Conservation (phyloP, 2,329 filamentous ascomycete species). For the Fulvia fulva region DNA sequence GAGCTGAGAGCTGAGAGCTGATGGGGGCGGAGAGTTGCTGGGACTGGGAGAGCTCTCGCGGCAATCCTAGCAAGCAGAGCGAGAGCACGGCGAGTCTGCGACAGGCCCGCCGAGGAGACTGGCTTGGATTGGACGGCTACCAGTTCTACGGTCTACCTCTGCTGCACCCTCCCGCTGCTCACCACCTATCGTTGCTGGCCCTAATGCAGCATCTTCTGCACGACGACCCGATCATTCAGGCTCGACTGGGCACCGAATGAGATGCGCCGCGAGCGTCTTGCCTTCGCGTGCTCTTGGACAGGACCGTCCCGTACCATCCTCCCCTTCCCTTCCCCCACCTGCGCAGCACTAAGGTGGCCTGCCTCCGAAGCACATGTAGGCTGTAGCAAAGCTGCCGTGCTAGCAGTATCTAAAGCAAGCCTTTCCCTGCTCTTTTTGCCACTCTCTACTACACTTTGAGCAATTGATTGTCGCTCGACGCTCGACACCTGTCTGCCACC, state of each 20-base stretch:
- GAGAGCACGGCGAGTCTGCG: background rate
- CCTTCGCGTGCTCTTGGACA: constrained; percentile 3
- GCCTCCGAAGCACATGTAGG: background rate
- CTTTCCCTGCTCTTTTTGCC: constrained; percentile 26
- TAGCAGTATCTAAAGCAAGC: constrained; percentile 30
- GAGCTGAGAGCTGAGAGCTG: no score
- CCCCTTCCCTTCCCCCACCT: background rate
- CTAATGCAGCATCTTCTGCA: constrained; percentile 15
- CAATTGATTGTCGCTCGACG: constrained; percentile 28
- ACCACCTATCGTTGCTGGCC: constrained; percentile 7
- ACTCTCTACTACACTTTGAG: constrained; percentile 24
- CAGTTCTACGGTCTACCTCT: no score
- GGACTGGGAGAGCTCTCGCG: background rate
- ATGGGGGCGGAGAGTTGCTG: background rate
- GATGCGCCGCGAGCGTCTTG: background rate
- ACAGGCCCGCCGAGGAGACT: no score
- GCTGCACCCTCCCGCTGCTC: constrained; percentile 2
- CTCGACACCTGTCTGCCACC: constrained; percentile 1
- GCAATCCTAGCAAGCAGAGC: background rate
- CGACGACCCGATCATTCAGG: constrained; percentile 16
- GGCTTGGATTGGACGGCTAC: background rate
- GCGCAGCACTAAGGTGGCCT: background rate
- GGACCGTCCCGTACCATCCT: constrained; percentile 7
- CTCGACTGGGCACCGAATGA: constrained; percentile 22
- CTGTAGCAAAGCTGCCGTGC: constrained; percentile 3